phyloP scores from a whole-genome alignment of 192 early-diverging fungal genomes.

The Mortierella alpina region DNA sequence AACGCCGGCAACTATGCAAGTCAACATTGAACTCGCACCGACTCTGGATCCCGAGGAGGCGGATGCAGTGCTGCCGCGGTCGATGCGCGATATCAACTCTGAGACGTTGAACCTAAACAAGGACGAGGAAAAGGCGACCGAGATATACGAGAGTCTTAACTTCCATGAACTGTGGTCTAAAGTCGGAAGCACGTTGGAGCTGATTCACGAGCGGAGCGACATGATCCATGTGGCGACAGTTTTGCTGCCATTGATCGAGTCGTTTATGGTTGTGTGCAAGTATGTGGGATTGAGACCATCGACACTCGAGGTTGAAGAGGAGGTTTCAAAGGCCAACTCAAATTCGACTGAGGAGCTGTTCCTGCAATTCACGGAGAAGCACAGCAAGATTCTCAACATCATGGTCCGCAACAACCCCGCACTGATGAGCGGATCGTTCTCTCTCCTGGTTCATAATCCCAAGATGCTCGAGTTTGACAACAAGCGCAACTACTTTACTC shows the following conservation, averaged over 20 bases:
- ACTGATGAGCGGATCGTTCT: slow-evolving; percentile 96
- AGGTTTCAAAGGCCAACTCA: slow-evolving; percentile 31
- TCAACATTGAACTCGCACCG: slow-evolving; percentile 54
- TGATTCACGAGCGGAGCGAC: slow-evolving; percentile 81
- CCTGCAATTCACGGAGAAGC: slow-evolving; percentile 89
- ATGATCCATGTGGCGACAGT: slow-evolving; percentile 93
- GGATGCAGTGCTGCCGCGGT: slow-evolving; percentile 34
- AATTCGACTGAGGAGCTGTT: slow-evolving; percentile 76
- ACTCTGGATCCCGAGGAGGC: slow-evolving; percentile 56
- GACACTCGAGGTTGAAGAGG: slow-evolving; percentile 53
- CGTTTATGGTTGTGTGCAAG: slow-evolving; percentile 98
- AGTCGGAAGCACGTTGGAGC: slow-evolving; percentile 76
- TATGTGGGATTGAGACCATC: slow-evolving; percentile 69
- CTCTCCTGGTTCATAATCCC: slow-evolving; percentile 93
- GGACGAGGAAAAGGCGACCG: slow-evolving; percentile 61
- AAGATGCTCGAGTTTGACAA: slow-evolving; percentile 99
- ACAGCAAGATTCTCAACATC: slow-evolving; percentile 95
- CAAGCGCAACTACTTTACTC: slow-evolving; percentile 98
- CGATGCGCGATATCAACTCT: slow-evolving; percentile 58
- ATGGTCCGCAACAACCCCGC: slow-evolving; percentile 98
- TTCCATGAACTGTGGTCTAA: slow-evolving; percentile 82
- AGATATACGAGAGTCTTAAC: slow-evolving; percentile 62
- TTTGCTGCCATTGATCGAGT: slow-evolving; percentile 95
- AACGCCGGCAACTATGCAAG: slow-evolving; percentile 50
- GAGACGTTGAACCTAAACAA: slow-evolving; percentile 42